Conservation (phyloP, 257 asterid species). For the Schizonepeta tenuifolia region DNA sequence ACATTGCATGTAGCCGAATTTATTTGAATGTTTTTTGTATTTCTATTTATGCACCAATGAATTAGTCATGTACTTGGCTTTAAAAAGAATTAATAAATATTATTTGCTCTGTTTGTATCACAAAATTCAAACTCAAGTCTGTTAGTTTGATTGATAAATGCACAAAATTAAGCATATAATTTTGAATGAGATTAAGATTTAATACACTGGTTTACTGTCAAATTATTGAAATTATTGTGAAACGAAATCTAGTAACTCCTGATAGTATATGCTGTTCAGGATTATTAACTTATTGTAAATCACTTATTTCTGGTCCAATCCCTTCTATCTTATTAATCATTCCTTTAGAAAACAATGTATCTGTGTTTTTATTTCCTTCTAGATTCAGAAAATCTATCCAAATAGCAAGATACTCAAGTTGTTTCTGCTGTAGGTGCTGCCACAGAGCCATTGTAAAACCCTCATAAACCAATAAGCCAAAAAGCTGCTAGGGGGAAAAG, state of each 20-base stretch:
- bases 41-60: conserved; percentile 18
- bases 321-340: neutral
- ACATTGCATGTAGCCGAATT: conserved; percentile 35
- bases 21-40: conserved; percentile 1
- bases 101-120: conserved; percentile 2
- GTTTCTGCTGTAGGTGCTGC: conserved; percentile 35
- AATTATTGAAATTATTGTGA: neutral
- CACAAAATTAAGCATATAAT: too few relatives aligned
- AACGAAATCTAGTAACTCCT: neutral
- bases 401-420: too few relatives aligned
- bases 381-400: too few relatives aligned
- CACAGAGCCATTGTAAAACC: conserved; percentile 38
- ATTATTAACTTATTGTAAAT: neutral
- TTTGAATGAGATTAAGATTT: too few relatives aligned
- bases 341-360: neutral
- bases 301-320: neutral
- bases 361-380: neutral
- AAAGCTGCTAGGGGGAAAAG: conserved; percentile 43
- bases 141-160: conserved; percentile 1
- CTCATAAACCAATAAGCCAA: conserved; percentile 39
- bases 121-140: conserved; percentile 1
- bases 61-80: neutral
- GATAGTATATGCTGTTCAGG: neutral
- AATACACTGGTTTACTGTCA: neutral
- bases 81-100: conserved; percentile 17